Evolutionary conservation across 441 rosid genomes (phyloP).

Genomic region (Aquilaria agallochum): DNA sequence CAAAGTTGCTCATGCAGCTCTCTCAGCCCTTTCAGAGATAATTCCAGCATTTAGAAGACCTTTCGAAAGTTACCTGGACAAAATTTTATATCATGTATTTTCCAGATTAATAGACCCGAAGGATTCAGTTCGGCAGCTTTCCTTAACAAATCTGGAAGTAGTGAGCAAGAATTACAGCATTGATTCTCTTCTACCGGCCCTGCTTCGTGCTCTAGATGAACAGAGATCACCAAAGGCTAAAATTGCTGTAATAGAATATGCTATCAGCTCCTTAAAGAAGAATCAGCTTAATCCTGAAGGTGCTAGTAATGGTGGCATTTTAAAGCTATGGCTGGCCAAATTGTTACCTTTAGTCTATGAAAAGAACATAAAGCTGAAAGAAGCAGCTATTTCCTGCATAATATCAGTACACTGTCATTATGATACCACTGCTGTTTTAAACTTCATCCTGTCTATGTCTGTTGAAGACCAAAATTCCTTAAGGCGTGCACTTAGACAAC

Average conservation of each 20-base stretch:
- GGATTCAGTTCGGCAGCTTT: slow-evolving; percentile 88
- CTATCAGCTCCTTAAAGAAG: slow-evolving; percentile 80
- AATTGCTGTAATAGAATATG: slow-evolving; percentile 94
- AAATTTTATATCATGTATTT: slow-evolving; percentile 91
- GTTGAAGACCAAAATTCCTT: slow-evolving; percentile 94
- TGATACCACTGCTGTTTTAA: slow-evolving; percentile 78
- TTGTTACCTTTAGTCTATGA: slow-evolving; percentile 77
- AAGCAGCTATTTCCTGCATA: slow-evolving; percentile 88
- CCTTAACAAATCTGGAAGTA: slow-evolving; percentile 78
- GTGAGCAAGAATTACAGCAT: slow-evolving; percentile 84
- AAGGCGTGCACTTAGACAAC: slow-evolving; percentile 87
- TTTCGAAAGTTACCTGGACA: slow-evolving; percentile 93
- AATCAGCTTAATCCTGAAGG: slow-evolving; percentile 74
- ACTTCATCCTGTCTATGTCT: slow-evolving; percentile 87
- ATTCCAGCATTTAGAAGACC: slow-evolving; percentile 88
- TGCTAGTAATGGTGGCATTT: slow-evolving; percentile 78
- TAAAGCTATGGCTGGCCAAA: slow-evolving; percentile 95
- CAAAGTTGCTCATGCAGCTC: slow-evolving; percentile 99
- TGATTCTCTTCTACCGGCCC: slow-evolving; percentile 88
- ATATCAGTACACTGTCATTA: slow-evolving; percentile 84
- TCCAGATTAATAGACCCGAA: slow-evolving; percentile 95
- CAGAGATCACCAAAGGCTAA: slow-evolving; percentile 98
- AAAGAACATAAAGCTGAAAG: slow-evolving; percentile 89
- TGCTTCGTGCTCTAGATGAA: slow-evolving; percentile 96
- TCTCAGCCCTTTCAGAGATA: slow-evolving; percentile 85